Evolutionary conservation across 768 basidiomycete species (phyloP).

Genomic region (Rhizopogon sp.): DNA sequence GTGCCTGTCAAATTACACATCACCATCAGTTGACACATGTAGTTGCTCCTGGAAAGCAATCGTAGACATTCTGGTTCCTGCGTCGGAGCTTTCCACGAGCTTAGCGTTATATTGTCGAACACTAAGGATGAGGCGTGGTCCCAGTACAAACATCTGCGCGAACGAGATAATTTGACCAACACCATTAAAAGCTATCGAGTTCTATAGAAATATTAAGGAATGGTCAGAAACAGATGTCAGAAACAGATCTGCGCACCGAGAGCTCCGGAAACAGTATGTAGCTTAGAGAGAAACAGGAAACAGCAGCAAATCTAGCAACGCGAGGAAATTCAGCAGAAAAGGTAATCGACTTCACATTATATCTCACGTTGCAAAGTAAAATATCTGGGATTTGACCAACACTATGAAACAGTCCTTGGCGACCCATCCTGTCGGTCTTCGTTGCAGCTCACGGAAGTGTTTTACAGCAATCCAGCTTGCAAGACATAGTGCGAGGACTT

Average conservation of each 20-base stretch:
- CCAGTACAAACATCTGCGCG: background rate
- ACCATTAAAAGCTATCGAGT: background rate
- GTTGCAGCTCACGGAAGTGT: no score
- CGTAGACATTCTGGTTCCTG: background rate
- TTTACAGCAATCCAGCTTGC: background rate
- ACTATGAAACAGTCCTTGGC: no score
- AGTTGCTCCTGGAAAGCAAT: background rate
- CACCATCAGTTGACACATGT: background rate
- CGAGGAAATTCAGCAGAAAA: background rate
- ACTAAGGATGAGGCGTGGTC: background rate
- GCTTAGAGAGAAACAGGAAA: no score
- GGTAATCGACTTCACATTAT: background rate
- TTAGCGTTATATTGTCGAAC: background rate
- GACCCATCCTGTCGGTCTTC: no score
- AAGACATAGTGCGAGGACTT: background rate
- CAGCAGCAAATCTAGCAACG: no score
- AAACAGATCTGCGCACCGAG: no score
- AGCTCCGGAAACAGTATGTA: no score
- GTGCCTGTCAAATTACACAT: background rate
- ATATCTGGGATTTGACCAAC: background rate
- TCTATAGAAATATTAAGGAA: no score
- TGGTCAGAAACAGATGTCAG: no score
- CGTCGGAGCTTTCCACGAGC: background rate
- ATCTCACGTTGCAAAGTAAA: background rate
- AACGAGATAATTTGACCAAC: background rate